Conservation (phyloP, 2,329 filamentous ascomycete species). For the Nemania sp. region DNA sequence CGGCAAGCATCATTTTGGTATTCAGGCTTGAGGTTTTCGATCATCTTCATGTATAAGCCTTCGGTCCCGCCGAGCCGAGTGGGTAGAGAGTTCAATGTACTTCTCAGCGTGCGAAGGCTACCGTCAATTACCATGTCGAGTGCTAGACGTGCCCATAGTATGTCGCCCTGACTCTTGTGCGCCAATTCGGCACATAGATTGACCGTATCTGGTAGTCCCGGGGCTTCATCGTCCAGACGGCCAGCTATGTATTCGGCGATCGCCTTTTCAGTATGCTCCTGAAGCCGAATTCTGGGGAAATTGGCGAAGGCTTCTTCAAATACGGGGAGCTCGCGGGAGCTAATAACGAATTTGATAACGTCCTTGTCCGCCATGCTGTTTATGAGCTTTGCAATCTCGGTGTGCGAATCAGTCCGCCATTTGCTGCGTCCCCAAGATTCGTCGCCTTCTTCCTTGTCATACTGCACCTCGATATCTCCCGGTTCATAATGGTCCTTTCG, state of each 20-base stretch:
- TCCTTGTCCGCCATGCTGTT: constrained; percentile 38
- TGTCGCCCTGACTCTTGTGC: constrained; percentile 37
- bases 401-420: constrained; percentile 39
- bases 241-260: constrained; percentile 39
- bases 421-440: constrained; percentile 40
- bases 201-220: constrained; percentile 37
- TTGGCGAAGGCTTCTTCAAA: constrained; percentile 37
- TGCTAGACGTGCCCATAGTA: constrained; percentile 40
- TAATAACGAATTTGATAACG: constrained; percentile 37
- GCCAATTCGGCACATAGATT: constrained; percentile 39
- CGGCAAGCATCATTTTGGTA: constrained; percentile 37
- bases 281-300: constrained; percentile 35
- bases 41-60: constrained; percentile 43
- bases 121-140: constrained; percentile 41
- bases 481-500: constrained; percentile 41
- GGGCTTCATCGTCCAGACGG: constrained; percentile 39
- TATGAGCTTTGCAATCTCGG: constrained; percentile 37
- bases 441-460: constrained; percentile 37
- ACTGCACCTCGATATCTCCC: constrained; percentile 36
- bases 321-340: constrained; percentile 38
- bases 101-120: constrained; percentile 37
- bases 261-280: constrained; percentile 38
- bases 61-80: constrained; percentile 39
- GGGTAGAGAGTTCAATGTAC: constrained; percentile 39
- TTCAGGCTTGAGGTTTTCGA: constrained; percentile 37